These are phyloP conservation scores for Alternaria postmessia DNA, from an alignment of 2,329 filamentous ascomycete genomes.

Conservation along the genomic window DNA sequence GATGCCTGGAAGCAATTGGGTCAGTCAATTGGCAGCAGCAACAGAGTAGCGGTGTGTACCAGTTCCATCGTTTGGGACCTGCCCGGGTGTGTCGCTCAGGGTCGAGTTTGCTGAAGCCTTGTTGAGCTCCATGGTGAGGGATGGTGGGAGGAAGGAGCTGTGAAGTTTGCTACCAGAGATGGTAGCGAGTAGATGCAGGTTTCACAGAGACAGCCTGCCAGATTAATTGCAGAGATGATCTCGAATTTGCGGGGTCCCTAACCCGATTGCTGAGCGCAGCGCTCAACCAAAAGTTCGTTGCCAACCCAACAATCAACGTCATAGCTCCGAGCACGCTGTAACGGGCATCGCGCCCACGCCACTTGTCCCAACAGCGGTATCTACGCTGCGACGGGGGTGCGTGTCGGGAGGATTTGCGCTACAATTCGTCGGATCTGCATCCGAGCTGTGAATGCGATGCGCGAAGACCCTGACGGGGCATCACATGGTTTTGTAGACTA, in stretches of 20 bases:
- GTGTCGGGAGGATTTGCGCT: slow-evolving; percentile 30
- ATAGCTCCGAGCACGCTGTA: slow-evolving; percentile 36
- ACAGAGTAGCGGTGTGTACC: slow-evolving; percentile 57
- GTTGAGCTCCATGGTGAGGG: slow-evolving; percentile 52
- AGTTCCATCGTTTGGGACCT: slow-evolving; percentile 73
- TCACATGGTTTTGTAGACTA: slow-evolving; percentile 2
- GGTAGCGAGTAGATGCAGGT: slow-evolving; percentile 18
- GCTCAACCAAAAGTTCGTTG: slow-evolving; percentile 45
- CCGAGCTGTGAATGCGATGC: background rate
- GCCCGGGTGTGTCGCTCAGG: slow-evolving; percentile 55
- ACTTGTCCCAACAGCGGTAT: slow-evolving; percentile 32
- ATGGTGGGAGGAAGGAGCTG: slow-evolving; percentile 17
- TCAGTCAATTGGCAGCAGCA: slow-evolving; percentile 23
- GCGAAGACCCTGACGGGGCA: background rate
- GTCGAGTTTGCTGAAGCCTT: slow-evolving; percentile 57
- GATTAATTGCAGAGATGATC: slow-evolving; percentile 19
- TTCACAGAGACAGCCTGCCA: slow-evolving; percentile 2
- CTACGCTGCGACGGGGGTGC: slow-evolving; percentile 1
- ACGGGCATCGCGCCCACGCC: slow-evolving; percentile 33
- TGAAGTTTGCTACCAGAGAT: slow-evolving; percentile 17
- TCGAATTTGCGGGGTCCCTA: slow-evolving; percentile 41
- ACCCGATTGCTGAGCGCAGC: slow-evolving; percentile 37
- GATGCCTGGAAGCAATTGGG: slow-evolving; percentile 70
- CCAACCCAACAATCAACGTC: slow-evolving; percentile 39
- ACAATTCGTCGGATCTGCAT: slow-evolving; percentile 21